Conservation (phyloP, 1,139 yeast genomes). For the Entelexis paramagnoliae region DNA sequence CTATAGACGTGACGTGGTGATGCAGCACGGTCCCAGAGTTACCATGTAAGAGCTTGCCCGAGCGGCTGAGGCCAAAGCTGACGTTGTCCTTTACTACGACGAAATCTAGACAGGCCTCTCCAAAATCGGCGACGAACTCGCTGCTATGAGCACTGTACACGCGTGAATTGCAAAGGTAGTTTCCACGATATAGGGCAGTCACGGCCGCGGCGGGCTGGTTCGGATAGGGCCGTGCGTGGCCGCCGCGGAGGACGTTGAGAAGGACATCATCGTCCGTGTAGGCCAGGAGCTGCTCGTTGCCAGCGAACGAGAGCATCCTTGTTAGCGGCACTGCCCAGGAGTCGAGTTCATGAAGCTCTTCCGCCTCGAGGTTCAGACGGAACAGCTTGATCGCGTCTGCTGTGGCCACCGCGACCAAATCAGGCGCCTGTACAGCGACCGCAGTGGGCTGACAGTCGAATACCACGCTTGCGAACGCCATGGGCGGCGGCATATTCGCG, state of each 20-base stretch:
- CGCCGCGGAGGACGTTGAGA: background rate
- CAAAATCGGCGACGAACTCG: slow-evolving; percentile 11
- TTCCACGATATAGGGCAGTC: slow-evolving; percentile 6
- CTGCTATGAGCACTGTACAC: slow-evolving; percentile 4
- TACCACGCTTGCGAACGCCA: slow-evolving; percentile 57
- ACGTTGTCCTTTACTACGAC: slow-evolving; percentile 5
- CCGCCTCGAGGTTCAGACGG: slow-evolving; percentile 6
- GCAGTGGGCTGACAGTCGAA: slow-evolving; percentile 47
- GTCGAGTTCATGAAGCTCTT: background rate
- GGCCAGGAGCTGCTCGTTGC: background rate
- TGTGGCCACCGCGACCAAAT: slow-evolving; percentile 12
- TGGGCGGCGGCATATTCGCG: slow-evolving; percentile 95
- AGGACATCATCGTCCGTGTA: background rate
- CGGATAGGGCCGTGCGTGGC: background rate
- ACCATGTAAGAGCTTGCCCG: slow-evolving; percentile 16
- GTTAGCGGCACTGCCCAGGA: background rate
- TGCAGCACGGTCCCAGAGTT: slow-evolving; percentile 37
- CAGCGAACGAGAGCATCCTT: slow-evolving; percentile 4
- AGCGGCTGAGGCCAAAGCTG: slow-evolving; percentile 21
- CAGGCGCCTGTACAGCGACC: slow-evolving; percentile 26
- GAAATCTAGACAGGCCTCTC: slow-evolving; percentile 22
- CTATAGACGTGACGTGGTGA: slow-evolving; percentile 72
- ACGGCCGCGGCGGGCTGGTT: slow-evolving; percentile 6
- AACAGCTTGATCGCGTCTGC: background rate
- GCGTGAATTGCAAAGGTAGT: slow-evolving; percentile 8